A percentile compares a stretch with the other conserved stretches of the same genome.
phyloP scores from a whole-genome alignment of 2,329 filamentous ascomycete genomes.

The Colletotrichum spinosum region DNA sequence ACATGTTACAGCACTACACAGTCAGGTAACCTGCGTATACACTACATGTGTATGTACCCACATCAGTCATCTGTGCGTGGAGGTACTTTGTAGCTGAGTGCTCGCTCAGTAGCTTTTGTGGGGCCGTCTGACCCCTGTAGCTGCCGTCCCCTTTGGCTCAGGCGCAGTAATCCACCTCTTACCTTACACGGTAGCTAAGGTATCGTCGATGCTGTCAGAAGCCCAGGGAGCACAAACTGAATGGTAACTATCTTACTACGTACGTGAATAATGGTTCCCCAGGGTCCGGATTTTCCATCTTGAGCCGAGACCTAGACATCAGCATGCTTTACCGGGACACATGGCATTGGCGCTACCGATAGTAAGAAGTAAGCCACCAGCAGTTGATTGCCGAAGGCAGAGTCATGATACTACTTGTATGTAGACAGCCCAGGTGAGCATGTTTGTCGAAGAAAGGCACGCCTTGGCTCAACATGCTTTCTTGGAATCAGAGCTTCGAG shows the following conservation, averaged over 20 bases:
- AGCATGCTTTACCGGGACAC: too few species aligned
- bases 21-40: too few species aligned
- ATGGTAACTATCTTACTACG: background rate
- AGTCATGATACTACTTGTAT: background rate
- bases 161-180: background rate
- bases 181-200: slow-evolving; percentile 1
- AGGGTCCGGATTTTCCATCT: background rate
- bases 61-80: background rate
- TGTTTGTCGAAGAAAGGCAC: background rate
- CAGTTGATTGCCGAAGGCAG: background rate
- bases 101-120: too few species aligned
- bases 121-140: slow-evolving; percentile 12
- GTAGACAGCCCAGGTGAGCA: too few species aligned
- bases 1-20: background rate
- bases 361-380: too few species aligned
- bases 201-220: background rate
- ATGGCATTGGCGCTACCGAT: too few species aligned
- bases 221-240: background rate
- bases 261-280: slow-evolving; percentile 10
- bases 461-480: slow-evolving; percentile 3
- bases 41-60: background rate
- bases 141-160: slow-evolving; percentile 12
- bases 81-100: too few species aligned
- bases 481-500: background rate
- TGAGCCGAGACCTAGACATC: too few species aligned